phyloP scores from a whole-genome alignment of 2,329 filamentous ascomycete species.

The Trichophaea hybrida region DNA sequence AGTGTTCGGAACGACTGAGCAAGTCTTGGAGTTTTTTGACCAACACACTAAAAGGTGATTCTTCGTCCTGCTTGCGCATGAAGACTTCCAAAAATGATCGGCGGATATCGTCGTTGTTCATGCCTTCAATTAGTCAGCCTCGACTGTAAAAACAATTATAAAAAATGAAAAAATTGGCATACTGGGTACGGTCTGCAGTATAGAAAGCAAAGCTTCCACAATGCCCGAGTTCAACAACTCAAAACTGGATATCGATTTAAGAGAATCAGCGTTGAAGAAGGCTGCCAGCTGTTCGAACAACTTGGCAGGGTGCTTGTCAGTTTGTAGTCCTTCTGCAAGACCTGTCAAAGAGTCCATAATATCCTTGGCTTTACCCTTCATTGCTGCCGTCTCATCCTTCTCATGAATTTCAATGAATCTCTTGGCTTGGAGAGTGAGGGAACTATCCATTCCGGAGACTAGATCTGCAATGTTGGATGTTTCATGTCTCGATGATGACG shows the following conservation, averaged over 20 bases:
- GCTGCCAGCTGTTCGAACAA: conserved; percentile 63
- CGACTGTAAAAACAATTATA: not conserved
- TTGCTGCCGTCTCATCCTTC: conserved; percentile 52
- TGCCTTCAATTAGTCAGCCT: conserved; percentile 15
- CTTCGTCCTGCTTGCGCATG: conserved; percentile 48
- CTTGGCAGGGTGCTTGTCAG: conserved; percentile 41
- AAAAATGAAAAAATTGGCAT: conserved; percentile 13
- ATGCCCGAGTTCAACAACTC: conserved; percentile 84
- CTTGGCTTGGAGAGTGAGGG: conserved; percentile 63
- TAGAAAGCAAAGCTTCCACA: conserved; percentile 65
- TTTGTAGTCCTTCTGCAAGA: conserved; percentile 44
- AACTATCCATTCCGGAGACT: conserved; percentile 45
- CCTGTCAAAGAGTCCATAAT: conserved; percentile 60
- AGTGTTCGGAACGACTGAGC: conserved; percentile 91
- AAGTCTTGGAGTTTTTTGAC: conserved; percentile 91
- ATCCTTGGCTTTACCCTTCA: conserved; percentile 63
- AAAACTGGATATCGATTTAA: conserved; percentile 58
- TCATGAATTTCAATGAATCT: conserved; percentile 76
- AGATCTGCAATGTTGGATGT: conserved; percentile 28
- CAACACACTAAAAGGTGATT: conserved; percentile 73
- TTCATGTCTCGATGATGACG: conserved; percentile 26
- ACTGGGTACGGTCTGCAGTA: conserved; percentile 58
- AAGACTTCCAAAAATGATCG: conserved; percentile 82
- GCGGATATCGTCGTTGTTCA: conserved; percentile 46
- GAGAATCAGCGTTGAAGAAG: conserved; percentile 65